Base-by-base conservation (phyloP, 2,329 filamentous ascomycete species). In the Neonectria punicea region DNA sequence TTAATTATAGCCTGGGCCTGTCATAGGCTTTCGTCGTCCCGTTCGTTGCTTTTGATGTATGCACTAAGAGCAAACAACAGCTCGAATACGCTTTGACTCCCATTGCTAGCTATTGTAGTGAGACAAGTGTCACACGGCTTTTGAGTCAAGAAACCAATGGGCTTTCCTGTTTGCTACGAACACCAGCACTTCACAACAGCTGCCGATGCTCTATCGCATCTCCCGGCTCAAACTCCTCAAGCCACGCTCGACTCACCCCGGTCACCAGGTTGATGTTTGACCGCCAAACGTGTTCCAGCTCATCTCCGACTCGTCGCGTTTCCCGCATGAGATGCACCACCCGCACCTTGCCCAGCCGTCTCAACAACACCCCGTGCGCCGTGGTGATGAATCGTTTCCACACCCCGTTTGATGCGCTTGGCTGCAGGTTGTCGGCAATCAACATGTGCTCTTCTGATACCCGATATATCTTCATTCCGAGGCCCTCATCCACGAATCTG, bases 221-320 rank as follows among this genome's bases (percentile, higher is more conserved):
- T 54, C 47, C 54, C 5, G 34, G 54, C 28, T 28, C 13, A 53
- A 53, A 53, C 28, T 16, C 32, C 28, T 58, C 39, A 13, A 58
- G 34, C 46, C 53, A 63, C 18, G 8, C 22, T 13, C 25, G 11
- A 36, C 28, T 53, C 13, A 51, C 46, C 9, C 20, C 41, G 20
- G 47, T 58, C 39, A 53, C 32, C 20, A 58, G 20, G n/a, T 51
- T 51, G 20, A 58, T 41, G 46, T 43, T 58, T 22, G 56, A 51
- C 22, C 30, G 28, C 56, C 46, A 58, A 20, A 50, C 44, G 7
- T 28, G 14, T 6, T 50, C 56, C 30, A 18, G 25, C 22, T 46
- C 34, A 18, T 34, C 39, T 11, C 25, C n/a, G 13, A n/a, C 56
- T 13, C 18, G 25, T 22, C 22, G 14, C 34, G 4, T 34, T 20